These are phyloP conservation scores for Triadica sebifera DNA, from an alignment of 345 rosid genomes.

Conservation along the genomic window DNA sequence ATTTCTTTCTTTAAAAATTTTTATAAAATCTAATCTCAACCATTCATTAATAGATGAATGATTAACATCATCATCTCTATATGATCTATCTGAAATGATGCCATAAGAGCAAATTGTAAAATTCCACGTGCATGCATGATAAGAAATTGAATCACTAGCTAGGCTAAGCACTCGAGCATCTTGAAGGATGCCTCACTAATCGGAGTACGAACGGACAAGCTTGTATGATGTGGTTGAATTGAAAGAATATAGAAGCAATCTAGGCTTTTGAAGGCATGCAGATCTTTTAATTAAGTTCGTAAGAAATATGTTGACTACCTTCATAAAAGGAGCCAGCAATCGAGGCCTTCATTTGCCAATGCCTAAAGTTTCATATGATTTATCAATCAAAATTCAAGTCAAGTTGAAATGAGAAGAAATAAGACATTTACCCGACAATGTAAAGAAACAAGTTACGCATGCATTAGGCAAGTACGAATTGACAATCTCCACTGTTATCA, in stretches of 20 bases:
- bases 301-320: conserved; percentile 44
- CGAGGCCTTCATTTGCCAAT: conserved; percentile 60
- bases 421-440: neutral
- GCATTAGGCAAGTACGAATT: conserved; percentile 7
- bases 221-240: neutral
- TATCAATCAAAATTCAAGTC: conserved; percentile 21
- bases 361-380: conserved; percentile 48
- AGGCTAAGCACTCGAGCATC: neutral
- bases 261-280: neutral
- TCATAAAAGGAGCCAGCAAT: conserved; percentile 83
- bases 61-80: too few species aligned
- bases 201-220: neutral
- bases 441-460: neutral
- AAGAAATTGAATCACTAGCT: neutral
- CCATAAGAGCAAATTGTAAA: neutral
- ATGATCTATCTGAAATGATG: conserved; percentile 8
- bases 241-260: neutral
- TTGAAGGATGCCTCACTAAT: neutral
- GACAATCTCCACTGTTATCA: conserved; percentile 57
- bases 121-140: neutral
- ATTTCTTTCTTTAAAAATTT: too few species aligned
- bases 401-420: conserved; percentile 14
- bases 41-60: too few species aligned
- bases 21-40: too few species aligned
- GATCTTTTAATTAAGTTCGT: neutral